These are phyloP conservation scores for Pythium brassicae DNA, from an alignment of 352 stramenopile genomes.

Conservation along the genomic window DNA sequence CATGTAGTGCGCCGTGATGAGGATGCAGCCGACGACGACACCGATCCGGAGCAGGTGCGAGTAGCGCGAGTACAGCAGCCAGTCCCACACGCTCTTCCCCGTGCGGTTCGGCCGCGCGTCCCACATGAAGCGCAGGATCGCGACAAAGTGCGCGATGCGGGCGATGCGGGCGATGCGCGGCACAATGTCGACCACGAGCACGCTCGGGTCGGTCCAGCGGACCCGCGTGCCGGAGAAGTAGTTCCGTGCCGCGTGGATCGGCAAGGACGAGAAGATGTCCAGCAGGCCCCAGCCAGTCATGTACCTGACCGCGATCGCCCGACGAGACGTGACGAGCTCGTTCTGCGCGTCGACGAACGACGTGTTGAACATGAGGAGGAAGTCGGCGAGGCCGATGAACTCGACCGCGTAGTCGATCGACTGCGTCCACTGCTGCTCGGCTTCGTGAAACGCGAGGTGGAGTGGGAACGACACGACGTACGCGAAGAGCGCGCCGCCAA, in stretches of 20 bases:
- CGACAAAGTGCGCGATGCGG: conserved; percentile 3
- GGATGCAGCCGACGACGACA: conserved; percentile 1
- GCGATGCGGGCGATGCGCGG: conserved; percentile 3
- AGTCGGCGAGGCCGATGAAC: conserved; percentile 1
- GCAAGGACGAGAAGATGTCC: conserved; percentile 3
- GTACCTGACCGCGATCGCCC: conserved; percentile 7
- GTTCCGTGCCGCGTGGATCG: background rate
- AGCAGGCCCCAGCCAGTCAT: conserved; percentile 3
- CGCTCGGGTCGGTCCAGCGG: background rate
- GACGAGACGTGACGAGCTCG: conserved; percentile 2
- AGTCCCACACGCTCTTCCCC: conserved; percentile 2
- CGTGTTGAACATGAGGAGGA: conserved; percentile 11
- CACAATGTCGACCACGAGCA: background rate
- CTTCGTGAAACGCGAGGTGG: background rate
- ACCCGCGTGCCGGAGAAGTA: background rate
- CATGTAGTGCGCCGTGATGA: conserved; percentile 10
- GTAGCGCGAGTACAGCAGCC: conserved; percentile 11
- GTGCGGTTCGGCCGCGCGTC: background rate
- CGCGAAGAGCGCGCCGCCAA: background rate
- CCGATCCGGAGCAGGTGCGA: conserved; percentile 13
- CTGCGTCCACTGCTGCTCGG: background rate
- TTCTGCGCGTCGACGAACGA: conserved; percentile 9
- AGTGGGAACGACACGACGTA: conserved; percentile 7
- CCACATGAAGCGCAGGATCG: background rate
- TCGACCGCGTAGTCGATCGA: background rate